A percentile compares a stretch with the other conserved stretches of the same genome.
Evolutionary conservation across 805 yeast genomes (phyloP).

Genomic region (Hanseniaspora singularis): DNA sequence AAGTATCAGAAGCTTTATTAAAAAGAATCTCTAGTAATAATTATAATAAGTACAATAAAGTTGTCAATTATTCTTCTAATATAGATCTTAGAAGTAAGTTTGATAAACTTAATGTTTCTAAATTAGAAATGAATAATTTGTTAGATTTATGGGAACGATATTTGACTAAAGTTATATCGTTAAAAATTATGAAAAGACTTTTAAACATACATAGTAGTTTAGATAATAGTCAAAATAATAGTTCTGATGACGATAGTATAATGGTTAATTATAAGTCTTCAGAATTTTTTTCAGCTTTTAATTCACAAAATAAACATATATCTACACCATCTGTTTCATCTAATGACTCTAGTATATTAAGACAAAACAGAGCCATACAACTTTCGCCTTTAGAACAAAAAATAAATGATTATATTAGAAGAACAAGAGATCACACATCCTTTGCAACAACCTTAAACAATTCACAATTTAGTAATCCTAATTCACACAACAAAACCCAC

Average conservation of each 20-base stretch:
- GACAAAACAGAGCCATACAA: not conserved
- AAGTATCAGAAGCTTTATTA: not conserved
- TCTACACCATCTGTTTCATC: not conserved
- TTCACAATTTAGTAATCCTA: slow-evolving; percentile 1
- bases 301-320: not conserved
- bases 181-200: not conserved
- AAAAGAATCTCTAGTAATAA: not conserved
- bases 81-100: slow-evolving; percentile 5
- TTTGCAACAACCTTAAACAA: slow-evolving; percentile 6
- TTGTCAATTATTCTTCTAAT: slow-evolving; percentile 8
- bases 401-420: slow-evolving; percentile 5
- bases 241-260: not conserved
- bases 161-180: not conserved
- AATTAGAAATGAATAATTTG: not conserved
- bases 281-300: not conserved
- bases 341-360: not conserved
- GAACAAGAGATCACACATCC: slow-evolving; percentile 4
- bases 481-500: not conserved
- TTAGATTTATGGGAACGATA: slow-evolving; percentile 2
- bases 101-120: slow-evolving; percentile 1
- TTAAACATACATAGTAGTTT: too few species aligned
- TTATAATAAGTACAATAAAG: not conserved
- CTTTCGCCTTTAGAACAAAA: not conserved
- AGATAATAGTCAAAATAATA: not conserved
- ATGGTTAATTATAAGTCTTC: not conserved